A percentile compares a stretch with the other conserved stretches of the same genome.
phyloP scores from a whole-genome alignment of 306 rosid genomes.

The Pueraria montana region DNA sequence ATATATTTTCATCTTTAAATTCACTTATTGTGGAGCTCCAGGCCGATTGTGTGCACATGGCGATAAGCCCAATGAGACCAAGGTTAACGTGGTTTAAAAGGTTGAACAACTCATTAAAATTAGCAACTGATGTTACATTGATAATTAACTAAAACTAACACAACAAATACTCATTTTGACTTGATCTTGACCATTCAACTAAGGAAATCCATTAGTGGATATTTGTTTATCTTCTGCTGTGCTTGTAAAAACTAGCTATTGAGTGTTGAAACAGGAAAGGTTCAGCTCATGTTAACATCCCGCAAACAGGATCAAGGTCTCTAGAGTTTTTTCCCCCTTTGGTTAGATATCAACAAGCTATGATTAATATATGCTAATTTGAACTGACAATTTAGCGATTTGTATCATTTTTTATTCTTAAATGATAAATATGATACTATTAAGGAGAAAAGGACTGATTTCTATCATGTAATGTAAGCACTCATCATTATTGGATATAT shows the following conservation, averaged over 20 bases:
- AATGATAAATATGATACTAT: neutral
- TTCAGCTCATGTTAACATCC: neutral
- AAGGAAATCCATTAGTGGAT: neutral
- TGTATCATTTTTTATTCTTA: neutral
- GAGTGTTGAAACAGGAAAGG: neutral
- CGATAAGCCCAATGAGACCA: neutral
- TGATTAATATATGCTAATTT: neutral
- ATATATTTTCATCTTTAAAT: neutral
- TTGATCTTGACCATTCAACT: slow-evolving; percentile 19
- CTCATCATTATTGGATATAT: neutral
- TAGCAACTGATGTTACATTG: neutral
- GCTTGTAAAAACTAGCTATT: neutral
- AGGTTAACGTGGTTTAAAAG: slow-evolving; percentile 3
- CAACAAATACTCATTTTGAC: neutral
- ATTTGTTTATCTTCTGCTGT: neutral
- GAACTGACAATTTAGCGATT: neutral
- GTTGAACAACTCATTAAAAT: neutral
- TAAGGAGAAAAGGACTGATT: neutral
- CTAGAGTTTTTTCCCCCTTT: no score
- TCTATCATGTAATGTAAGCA: neutral
- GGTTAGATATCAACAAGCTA: no score
- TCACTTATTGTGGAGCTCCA: neutral
- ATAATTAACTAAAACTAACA: slow-evolving; percentile 11
- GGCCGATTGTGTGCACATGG: neutral
- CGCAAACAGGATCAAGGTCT: no score